Evolutionary conservation across 306 rosid genomes (phyloP).

Genomic region (Datisca glomerata): DNA sequence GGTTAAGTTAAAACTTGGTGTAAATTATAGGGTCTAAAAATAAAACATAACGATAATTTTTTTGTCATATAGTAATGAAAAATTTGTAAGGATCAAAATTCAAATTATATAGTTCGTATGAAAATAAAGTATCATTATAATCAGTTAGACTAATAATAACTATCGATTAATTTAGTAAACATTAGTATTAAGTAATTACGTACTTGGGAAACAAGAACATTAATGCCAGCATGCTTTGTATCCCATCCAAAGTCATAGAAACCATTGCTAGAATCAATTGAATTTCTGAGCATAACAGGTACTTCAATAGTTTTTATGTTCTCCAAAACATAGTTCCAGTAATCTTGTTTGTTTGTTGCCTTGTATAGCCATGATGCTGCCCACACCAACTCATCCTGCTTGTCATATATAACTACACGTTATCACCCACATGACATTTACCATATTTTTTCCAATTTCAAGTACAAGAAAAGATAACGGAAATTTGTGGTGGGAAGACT

Average conservation of each 20-base stretch:
- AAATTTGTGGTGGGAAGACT: too few relatives aligned
- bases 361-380: background rate
- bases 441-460: too few relatives aligned
- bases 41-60: too few relatives aligned
- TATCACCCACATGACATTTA: too few relatives aligned
- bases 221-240: background rate
- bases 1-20: background rate
- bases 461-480: too few relatives aligned
- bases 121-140: too few relatives aligned
- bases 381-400: background rate
- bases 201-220: background rate
- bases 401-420: too few relatives aligned
- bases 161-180: too few relatives aligned
- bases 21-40: background rate
- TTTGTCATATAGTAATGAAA: background rate
- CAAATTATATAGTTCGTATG: too few relatives aligned
- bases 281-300: background rate
- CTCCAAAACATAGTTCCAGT: background rate
- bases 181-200: background rate
- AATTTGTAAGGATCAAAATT: background rate
- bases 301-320: too few relatives aligned
- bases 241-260: background rate
- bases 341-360: background rate
- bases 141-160: too few relatives aligned
- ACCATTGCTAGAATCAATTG: too few relatives aligned